Evolutionary conservation across 805 yeast genomes (phyloP), one percentile per base, ranked within the genome.

Genomic region (Wickerhamomyces strasburgensis): DNA sequence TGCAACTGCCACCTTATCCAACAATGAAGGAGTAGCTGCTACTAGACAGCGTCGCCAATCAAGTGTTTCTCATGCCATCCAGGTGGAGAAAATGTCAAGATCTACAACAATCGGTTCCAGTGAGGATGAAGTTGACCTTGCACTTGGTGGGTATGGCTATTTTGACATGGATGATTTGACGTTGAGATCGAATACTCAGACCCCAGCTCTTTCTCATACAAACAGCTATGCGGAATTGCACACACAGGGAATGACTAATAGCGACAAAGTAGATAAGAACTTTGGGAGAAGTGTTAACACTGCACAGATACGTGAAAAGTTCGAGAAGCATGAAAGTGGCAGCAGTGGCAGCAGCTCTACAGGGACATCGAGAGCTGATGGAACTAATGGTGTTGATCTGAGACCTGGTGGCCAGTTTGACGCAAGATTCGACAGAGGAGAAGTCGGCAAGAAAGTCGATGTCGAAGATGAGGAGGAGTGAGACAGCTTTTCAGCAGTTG

Each of bases 81-180:
- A 36, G 17, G 33, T 37, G 2, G 40, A 30, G 14, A 14, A 26
- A 4, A 53, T 52, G 56, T 42, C 51, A 2, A 45, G 58, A 32
- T 35, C 54, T 1, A 37, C 49, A 2, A 47, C 53, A 2, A 25
- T 43, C 15, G 51, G 48, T 1, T 46, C 56, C 2, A 46, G 48
- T 27, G 60, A 52, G 23, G 57, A 52, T 23, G 56, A 54, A 9
- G 39, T 45, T 18, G 60, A 55, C 25, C 27, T 56, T 25, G 61
- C 59, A 6, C 62, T 84, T 25, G 90, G 93, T 15, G 94, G 94
- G 2, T 84, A 84, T 56, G 90, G 86, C 5, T 80, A 81, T 56
- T 81, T 81, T 57, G 86, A 80, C 49, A 72, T 80, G 48, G 86
- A 82, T 9, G 78, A 81, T 44, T 73, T 80, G 40, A 78, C 75